Evolutionary conservation across 495 filamentous ascomycete species (phyloP), one percentile per base, ranked within the genome.

Genomic region (Hypoxylon subgilvum): DNA sequence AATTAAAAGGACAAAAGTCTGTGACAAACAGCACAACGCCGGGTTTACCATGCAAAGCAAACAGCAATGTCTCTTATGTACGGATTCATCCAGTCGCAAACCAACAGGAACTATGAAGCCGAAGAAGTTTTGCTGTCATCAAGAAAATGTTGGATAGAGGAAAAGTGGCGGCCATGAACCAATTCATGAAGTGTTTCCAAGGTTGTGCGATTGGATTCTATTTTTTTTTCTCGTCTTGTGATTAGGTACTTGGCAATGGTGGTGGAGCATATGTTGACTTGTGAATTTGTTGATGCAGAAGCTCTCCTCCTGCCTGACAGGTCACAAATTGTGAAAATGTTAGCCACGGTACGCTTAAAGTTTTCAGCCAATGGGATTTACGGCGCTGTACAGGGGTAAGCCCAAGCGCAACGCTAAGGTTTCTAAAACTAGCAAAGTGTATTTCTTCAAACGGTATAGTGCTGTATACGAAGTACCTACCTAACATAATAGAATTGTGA

Each of bases 221-320:
- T 54, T 25, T 45, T 52, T 59, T 12, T 17, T 13, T 6, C 23
- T 27, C 4, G 23, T 35, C 45, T 30, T 40, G n/a, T n/a, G n/a
- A n/a, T n/a, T n/a, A n/a, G n/a, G 14, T 8, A 6, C 30, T 62
- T 56, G 41, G 47, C 52, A 43, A 13, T 7, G 31, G 4, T 6
- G 9, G 31, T 38, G 34, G n/a, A 2, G n/a, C 12, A 7, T 36
- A 31, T 64, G 61, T 64, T 64, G 58, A 64, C 61, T 64, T 64
- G 25, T 64, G 54, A 64, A 64, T 40, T 63, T 63, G 61, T 64
- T 64, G 61, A 64, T 58, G 54, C 61, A 45, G 49, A 47, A 36
- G 17, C 36, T 7, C 9, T 46, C 27, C 45, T 51, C 51, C 6
- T 2, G 18, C 43, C 41, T 49, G 60, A 57, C 60, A 63, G 36